Conservation (phyloP, 805 yeast genomes). For the Pichia exigua region DNA sequence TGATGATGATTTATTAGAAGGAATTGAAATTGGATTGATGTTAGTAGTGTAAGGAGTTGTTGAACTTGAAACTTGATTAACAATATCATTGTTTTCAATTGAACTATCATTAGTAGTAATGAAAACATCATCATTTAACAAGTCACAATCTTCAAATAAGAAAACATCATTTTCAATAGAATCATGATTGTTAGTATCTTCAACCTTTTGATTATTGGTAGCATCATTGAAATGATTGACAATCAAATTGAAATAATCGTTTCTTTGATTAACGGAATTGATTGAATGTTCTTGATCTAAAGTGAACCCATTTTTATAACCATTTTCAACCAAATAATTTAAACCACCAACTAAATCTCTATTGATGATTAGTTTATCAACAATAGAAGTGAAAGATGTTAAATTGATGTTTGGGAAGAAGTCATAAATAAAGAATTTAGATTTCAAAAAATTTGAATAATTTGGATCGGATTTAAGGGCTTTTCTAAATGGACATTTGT, state of each 20-base stretch:
- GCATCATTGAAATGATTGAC: slow-evolving; percentile 3
- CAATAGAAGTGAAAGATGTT: slow-evolving; percentile 33
- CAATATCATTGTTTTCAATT: not conserved
- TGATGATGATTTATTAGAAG: not conserved
- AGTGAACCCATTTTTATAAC: slow-evolving; percentile 32
- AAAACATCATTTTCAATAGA: slow-evolving; percentile 9
- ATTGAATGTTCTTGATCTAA: slow-evolving; percentile 37
- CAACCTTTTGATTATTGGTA: slow-evolving; percentile 1
- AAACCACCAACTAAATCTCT: slow-evolving; percentile 36
- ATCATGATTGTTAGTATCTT: not conserved
- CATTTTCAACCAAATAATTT: slow-evolving; percentile 22
- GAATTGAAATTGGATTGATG: slow-evolving; percentile 13
- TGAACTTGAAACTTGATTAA: not conserved
- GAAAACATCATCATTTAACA: not conserved
- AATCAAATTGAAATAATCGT: slow-evolving; percentile 8
- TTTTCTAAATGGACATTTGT: slow-evolving; percentile 45
- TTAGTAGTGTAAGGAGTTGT: slow-evolving; percentile 2
- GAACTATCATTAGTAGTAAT: not conserved
- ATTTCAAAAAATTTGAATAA: slow-evolving; percentile 35
- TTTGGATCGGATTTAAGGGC: slow-evolving; percentile 33
- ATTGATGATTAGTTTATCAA: slow-evolving; percentile 35
- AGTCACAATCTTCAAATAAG: slow-evolving; percentile 12
- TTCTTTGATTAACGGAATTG: slow-evolving; percentile 15
- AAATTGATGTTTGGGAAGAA: slow-evolving; percentile 40
- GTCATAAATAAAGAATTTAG: slow-evolving; percentile 38